Evolutionary conservation across 257 asterid genomes (phyloP).

Genomic region (Mitragyna speciosa): DNA sequence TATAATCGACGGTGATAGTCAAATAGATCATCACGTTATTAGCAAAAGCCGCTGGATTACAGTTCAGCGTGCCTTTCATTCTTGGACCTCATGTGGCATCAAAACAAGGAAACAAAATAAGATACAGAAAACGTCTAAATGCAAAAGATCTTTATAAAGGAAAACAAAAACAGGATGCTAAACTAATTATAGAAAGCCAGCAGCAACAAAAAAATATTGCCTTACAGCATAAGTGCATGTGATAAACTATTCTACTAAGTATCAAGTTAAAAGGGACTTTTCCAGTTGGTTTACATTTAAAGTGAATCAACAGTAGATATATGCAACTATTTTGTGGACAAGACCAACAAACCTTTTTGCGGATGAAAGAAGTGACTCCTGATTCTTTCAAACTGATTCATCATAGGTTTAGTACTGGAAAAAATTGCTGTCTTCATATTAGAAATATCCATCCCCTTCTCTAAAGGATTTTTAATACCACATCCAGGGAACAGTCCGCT

Average conservation of each 20-base stretch:
- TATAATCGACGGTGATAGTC: background rate
- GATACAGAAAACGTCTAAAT: background rate
- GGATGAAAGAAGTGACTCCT: constrained; percentile 35
- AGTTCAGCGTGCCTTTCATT: background rate
- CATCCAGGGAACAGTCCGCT: constrained; percentile 31
- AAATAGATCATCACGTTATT: background rate
- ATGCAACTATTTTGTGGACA: background rate
- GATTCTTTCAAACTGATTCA: constrained; percentile 41
- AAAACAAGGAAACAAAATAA: background rate
- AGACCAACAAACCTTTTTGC: constrained; percentile 41
- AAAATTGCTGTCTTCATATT: constrained; percentile 34
- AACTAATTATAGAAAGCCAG: background rate
- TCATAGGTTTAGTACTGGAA: constrained; percentile 36
- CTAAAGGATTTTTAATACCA: constrained; percentile 26
- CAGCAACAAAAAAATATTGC: too few relatives aligned
- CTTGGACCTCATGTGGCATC: background rate
- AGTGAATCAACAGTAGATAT: background rate
- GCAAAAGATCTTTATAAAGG: background rate
- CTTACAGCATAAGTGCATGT: background rate
- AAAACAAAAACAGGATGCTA: background rate
- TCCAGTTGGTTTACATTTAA: background rate
- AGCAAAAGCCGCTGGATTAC: background rate
- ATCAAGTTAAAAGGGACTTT: background rate
- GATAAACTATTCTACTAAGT: background rate
- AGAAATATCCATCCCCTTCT: constrained; percentile 35